Conservation (phyloP, 2,329 filamentous ascomycete genomes). For the Helotiales sp. region DNA sequence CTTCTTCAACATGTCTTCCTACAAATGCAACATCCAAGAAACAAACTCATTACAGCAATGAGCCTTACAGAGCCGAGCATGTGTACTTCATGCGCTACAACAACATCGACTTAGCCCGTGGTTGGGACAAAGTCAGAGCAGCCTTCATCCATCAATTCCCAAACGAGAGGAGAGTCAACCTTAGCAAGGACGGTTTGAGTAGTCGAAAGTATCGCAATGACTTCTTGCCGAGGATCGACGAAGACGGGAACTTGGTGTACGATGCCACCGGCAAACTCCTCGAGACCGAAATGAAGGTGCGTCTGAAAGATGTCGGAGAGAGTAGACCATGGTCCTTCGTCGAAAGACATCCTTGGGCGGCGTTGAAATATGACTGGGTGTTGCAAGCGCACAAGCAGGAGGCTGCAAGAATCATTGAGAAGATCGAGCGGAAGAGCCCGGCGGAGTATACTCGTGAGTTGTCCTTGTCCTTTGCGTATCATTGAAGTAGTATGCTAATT, state of each 20-base stretch:
- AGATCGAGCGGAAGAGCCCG: background rate
- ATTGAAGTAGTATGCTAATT: background rate
- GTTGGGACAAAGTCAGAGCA: background rate
- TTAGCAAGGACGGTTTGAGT: background rate
- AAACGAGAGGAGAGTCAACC: background rate
- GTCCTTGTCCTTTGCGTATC: background rate
- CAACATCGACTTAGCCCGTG: background rate
- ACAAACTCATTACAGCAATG: background rate
- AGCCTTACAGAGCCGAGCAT: constrained; percentile 8
- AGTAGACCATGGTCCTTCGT: constrained; percentile 7
- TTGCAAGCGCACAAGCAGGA: constrained; percentile 5
- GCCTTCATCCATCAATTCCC: constrained; percentile 2
- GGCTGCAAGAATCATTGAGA: constrained; percentile 10
- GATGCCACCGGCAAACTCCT: background rate
- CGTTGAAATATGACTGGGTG: constrained; percentile 16
- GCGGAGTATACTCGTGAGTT: constrained; percentile 1
- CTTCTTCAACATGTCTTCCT: background rate
- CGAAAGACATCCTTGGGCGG: constrained; percentile 12
- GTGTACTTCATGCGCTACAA: constrained; percentile 12
- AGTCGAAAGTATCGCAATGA: constrained; percentile 10
- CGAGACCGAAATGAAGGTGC: background rate
- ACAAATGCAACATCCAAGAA: background rate
- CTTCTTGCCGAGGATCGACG: background rate
- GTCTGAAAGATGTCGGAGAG: background rate
- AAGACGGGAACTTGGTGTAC: background rate